Conservation (phyloP, 257 asterid species). For the Lantana camara region DNA sequence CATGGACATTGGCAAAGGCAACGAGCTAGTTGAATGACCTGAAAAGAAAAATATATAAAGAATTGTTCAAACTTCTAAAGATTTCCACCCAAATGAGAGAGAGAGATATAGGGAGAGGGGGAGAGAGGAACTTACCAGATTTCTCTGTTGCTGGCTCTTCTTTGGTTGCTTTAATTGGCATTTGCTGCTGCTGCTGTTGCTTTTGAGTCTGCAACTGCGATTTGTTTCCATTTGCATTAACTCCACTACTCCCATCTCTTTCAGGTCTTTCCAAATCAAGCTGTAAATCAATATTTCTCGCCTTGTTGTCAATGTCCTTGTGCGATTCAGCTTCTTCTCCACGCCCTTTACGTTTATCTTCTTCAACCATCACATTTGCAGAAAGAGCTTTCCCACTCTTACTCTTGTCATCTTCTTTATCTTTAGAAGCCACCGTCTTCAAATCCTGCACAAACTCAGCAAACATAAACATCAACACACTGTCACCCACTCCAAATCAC, state of each 20-base stretch:
- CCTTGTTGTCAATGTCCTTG: conserved; percentile 45
- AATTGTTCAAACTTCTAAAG: neutral
- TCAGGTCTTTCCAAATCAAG: conserved; percentile 71
- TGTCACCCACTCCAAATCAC: neutral
- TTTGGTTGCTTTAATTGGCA: conserved; percentile 40
- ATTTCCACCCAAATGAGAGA: neutral
- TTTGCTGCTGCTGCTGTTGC: conserved; percentile 38
- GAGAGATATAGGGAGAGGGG: no score
- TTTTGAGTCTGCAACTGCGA: conserved; percentile 41
- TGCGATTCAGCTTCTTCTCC: conserved; percentile 42
- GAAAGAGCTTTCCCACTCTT: conserved; percentile 37
- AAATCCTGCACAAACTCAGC: conserved; percentile 41
- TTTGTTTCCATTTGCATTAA: conserved; percentile 31
- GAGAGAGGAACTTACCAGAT: conserved; percentile 38
- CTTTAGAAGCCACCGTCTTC: conserved; percentile 30
- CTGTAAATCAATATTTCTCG: conserved; percentile 54
- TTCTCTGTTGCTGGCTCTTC: conserved; percentile 61
- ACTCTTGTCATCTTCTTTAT: conserved; percentile 41
- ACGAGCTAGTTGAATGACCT: conserved; percentile 61
- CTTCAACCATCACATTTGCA: conserved; percentile 37
- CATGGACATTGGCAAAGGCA: conserved; percentile 75
- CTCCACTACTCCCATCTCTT: conserved; percentile 41
- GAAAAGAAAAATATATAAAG: conserved; percentile 9
- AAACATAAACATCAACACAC: neutral
- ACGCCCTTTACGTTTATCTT: conserved; percentile 36